phyloP scores from a whole-genome alignment of 108 stramenopile species.

The Schizochytrium sp. region DNA sequence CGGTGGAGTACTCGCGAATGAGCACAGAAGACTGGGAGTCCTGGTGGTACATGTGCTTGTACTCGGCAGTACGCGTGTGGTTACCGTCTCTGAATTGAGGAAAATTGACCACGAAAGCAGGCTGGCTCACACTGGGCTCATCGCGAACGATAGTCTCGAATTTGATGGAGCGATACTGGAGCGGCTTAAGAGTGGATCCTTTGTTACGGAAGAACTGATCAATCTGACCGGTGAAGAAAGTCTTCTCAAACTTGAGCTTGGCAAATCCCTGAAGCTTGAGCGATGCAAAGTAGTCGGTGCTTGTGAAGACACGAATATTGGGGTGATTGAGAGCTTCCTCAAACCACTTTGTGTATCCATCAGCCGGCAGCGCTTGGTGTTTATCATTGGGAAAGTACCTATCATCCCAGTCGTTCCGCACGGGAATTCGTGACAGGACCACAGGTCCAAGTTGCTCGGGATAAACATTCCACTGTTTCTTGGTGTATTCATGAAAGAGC shows the following conservation, averaged over 20 bases:
- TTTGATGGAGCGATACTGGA: slow-evolving; percentile 81
- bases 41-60: slow-evolving; percentile 83
- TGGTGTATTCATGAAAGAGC: slow-evolving; percentile 84
- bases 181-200: slow-evolving; percentile 75
- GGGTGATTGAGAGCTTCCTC: slow-evolving; percentile 78
- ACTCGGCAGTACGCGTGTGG: slow-evolving; percentile 70
- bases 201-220: slow-evolving; percentile 83
- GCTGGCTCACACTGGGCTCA: slow-evolving; percentile 71
- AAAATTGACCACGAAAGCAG: slow-evolving; percentile 80
- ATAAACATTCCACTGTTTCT: slow-evolving; percentile 84
- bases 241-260: slow-evolving; percentile 72
- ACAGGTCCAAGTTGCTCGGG: slow-evolving; percentile 82
- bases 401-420: slow-evolving; percentile 77
- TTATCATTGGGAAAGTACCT: slow-evolving; percentile 82
- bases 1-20: slow-evolving; percentile 66
- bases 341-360: slow-evolving; percentile 83
- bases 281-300: slow-evolving; percentile 80
- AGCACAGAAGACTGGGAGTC: slow-evolving; percentile 72
- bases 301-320: slow-evolving; percentile 76
- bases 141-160: slow-evolving; percentile 75
- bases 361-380: slow-evolving; percentile 81
- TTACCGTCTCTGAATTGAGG: slow-evolving; percentile 70
- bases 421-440: slow-evolving; percentile 82
- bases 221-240: slow-evolving; percentile 83
- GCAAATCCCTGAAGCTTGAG: slow-evolving; percentile 63